These are phyloP conservation scores for Lactarius evosmus DNA, from an alignment of 768 basidiomycete species.

Conservation along the genomic window DNA sequence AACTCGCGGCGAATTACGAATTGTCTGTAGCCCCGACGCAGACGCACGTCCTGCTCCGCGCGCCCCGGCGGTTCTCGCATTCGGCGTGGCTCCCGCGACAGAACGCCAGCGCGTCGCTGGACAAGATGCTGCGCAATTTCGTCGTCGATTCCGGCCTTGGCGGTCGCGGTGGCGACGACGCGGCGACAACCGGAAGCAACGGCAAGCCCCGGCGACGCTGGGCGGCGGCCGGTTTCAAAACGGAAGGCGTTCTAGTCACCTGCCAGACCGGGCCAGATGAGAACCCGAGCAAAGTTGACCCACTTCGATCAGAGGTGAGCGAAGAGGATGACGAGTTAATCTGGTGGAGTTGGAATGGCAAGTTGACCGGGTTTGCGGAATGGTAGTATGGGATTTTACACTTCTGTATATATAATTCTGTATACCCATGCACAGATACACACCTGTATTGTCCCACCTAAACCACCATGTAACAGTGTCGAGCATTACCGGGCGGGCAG, in stretches of 20 bases:
- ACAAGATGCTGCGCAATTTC: conserved; percentile 38
- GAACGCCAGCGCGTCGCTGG: conserved; percentile 39
- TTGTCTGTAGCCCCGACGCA: conserved; percentile 43
- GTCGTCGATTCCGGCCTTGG: conserved; percentile 33
- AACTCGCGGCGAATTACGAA: not conserved
- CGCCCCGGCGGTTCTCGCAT: conserved; percentile 46
- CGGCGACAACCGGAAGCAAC: conserved; percentile 30
- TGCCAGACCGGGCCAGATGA: conserved; percentile 28
- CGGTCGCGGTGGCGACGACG: not conserved
- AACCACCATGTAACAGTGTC: not conserved
- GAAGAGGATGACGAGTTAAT: conserved; percentile 49
- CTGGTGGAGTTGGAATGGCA: conserved; percentile 54
- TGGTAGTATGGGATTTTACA: conserved; percentile 35
- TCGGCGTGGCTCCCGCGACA: conserved; percentile 49
- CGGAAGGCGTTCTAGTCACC: conserved; percentile 45
- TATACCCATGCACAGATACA: conserved; percentile 7
- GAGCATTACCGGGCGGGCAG: not conserved
- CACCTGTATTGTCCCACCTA: conserved; percentile 4
- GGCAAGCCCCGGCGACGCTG: conserved; percentile 25
- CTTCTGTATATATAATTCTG: not conserved
- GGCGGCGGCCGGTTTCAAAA: conserved; percentile 28
- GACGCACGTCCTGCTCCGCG: conserved; percentile 46
- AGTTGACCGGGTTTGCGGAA: conserved; percentile 46
- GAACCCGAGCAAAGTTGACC: not conserved
- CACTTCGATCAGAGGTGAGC: conserved; percentile 5